These are phyloP conservation scores for Penicillium sp. DNA, from an alignment of 2,329 filamentous ascomycete species.

Conservation along the genomic window DNA sequence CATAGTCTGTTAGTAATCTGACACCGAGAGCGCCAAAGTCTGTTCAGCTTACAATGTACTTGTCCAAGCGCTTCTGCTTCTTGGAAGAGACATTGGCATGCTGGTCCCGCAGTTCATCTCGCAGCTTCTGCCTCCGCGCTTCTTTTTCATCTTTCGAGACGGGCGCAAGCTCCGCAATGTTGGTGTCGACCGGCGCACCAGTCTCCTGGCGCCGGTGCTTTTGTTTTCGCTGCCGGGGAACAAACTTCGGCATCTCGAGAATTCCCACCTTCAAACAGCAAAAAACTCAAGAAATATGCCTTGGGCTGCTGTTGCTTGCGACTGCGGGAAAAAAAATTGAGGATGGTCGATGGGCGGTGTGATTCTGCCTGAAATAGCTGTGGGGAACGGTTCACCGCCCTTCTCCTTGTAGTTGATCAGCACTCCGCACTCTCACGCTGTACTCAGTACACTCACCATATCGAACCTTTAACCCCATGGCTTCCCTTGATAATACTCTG, in stretches of 20 bases:
- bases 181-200: constrained; percentile 47
- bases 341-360: constrained; percentile 18
- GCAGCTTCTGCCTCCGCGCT: constrained; percentile 53
- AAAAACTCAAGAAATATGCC: constrained; percentile 9
- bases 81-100: constrained; percentile 62
- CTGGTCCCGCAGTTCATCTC: constrained; percentile 56
- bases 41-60: constrained; percentile 59
- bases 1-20: constrained; percentile 17
- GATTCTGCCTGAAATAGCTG: constrained; percentile 16
- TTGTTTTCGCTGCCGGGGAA: constrained; percentile 61
- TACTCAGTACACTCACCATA: background rate
- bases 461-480: constrained; percentile 23
- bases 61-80: constrained; percentile 68
- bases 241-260: constrained; percentile 49
- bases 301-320: constrained; percentile 5
- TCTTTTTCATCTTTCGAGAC: constrained; percentile 56
- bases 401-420: constrained; percentile 7
- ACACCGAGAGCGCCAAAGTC: background rate
- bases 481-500: constrained; percentile 27
- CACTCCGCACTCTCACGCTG: background rate
- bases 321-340: constrained; percentile 24
- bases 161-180: constrained; percentile 45
- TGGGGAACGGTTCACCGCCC: constrained; percentile 22
- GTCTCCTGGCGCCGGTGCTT: constrained; percentile 44
- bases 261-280: constrained; percentile 16